These are phyloP conservation scores for Aspergillus udagawae DNA, from an alignment of 2,329 filamentous ascomycete genomes.

Conservation along the genomic window DNA sequence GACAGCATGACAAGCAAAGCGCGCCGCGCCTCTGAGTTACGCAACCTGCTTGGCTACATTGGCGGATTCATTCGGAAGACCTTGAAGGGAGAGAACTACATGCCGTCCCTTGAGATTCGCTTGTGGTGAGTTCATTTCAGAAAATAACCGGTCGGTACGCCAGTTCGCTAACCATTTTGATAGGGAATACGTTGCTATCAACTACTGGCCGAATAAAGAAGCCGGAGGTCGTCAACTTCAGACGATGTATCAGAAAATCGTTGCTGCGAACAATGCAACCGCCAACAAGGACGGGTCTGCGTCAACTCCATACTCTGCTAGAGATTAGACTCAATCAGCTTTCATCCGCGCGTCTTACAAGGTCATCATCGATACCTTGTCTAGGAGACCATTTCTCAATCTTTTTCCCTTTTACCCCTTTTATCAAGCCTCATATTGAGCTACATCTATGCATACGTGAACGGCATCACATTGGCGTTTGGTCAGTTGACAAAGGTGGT, in stretches of 20 bases:
- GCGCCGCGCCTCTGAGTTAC: slow-evolving; percentile 41
- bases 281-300: slow-evolving; percentile 20
- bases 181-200: slow-evolving; percentile 43
- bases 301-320: slow-evolving; percentile 22
- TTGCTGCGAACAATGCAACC: slow-evolving; percentile 23
- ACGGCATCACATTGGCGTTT: slow-evolving; percentile 25
- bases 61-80: slow-evolving; percentile 44
- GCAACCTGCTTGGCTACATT: slow-evolving; percentile 42
- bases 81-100: slow-evolving; percentile 35
- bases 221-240: slow-evolving; percentile 33
- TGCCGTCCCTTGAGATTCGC: slow-evolving; percentile 39
- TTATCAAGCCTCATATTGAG: slow-evolving; percentile 8
- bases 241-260: slow-evolving; percentile 37
- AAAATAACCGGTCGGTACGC: neutral
- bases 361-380: neutral
- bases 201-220: slow-evolving; percentile 47
- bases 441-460: slow-evolving; percentile 13
- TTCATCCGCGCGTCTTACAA: neutral
- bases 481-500: slow-evolving; percentile 14
- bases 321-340: slow-evolving; percentile 14
- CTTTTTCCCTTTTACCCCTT: slow-evolving; percentile 10
- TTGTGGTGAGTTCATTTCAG: slow-evolving; percentile 37
- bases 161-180: slow-evolving; percentile 19
- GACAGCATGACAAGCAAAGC: slow-evolving; percentile 42
- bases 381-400: neutral